Percentiles rank a stretch among this genome's conserved stretches.
Conservation (phyloP, 2,329 filamentous ascomycete genomes). For the Alternaria panax region DNA sequence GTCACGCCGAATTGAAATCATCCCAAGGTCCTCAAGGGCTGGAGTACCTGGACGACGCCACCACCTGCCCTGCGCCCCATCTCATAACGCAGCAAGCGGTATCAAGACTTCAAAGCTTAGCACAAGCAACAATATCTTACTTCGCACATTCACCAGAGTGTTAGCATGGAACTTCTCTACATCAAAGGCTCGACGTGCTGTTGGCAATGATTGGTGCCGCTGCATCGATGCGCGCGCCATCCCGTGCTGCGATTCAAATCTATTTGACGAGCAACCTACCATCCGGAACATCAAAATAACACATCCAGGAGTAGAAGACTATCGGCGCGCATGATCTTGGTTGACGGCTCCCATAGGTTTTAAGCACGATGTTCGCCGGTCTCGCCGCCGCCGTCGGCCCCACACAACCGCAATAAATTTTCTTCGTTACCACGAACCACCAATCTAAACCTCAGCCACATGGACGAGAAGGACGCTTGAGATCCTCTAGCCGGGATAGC, state of each 20-base stretch:
- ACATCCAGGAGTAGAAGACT: not conserved
- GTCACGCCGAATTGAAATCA: not conserved
- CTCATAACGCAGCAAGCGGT: not conserved
- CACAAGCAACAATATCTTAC: not conserved
- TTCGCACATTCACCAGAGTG: not conserved
- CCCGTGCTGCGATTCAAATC: not conserved
- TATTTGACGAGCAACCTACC: not conserved
- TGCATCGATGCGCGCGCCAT: not conserved
- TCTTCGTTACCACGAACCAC: not conserved
- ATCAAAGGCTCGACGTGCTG: not conserved
- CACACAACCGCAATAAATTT: conserved; percentile 12
- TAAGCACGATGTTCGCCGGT: conserved; percentile 8
- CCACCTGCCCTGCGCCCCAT: not conserved
- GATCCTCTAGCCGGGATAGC: no score
- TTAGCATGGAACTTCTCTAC: no score
- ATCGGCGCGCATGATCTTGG: not conserved
- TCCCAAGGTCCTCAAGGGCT: not conserved
- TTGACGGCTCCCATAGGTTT: not conserved
- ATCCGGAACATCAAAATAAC: not conserved
- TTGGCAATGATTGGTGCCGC: not conserved
- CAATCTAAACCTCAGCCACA: not conserved
- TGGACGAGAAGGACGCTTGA: not conserved
- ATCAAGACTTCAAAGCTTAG: not conserved
- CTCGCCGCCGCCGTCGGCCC: conserved; percentile 8
- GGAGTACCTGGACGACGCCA: not conserved